Evolutionary conservation across 257 asterid species (phyloP), one percentile per base, ranked within the genome.

Genomic region (Plantago elongata): DNA sequence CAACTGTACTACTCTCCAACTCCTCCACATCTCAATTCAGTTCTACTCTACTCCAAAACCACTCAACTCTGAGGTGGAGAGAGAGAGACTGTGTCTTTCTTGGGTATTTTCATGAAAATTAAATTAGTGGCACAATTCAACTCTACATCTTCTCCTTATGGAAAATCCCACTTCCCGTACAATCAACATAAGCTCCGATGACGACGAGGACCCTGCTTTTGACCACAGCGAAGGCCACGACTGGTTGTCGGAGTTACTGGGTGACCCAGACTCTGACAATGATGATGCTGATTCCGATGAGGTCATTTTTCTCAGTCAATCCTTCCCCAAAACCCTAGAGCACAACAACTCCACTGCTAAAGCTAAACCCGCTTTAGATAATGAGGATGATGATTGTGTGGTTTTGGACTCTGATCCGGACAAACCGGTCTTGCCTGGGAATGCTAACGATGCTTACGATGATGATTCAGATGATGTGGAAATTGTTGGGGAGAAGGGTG

Each of bases 401-500:
- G 61, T 90, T 62, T 72, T 90, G 83, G 96, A 88, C 5, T 83
- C 80, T 50, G 87, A 85, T 65, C 95, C 94, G 0, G 94, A 82
- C 51, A 80, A 80, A 60, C 60, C 67, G 42, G 56, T 72, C 12
- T 66, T 55, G 38, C 50, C 71, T 45, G 75, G 64, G 63, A 75
- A 47, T 45, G 68, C 34, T 37, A 65, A n/a, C 66, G 77, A 16
- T 40, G 64, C 47, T 38, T 9, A 9, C 34, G 67, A 45, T 51
- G 83, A 69, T 62, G 89, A 81, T 73, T 69, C 80, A 8, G 96
- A 87, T 60, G 98, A 88, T 64, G 45, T 88, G 74, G 75, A 77
- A 44, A 75, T 90, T 65, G 79, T 85, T 60, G 62, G 84, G 34
- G 95, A 85, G 73, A 90, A 88, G 94, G 98, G 98, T 13, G 91